Base-by-base conservation (phyloP, 2,329 filamentous ascomycete species). In the Claviceps spartinae region DNA sequence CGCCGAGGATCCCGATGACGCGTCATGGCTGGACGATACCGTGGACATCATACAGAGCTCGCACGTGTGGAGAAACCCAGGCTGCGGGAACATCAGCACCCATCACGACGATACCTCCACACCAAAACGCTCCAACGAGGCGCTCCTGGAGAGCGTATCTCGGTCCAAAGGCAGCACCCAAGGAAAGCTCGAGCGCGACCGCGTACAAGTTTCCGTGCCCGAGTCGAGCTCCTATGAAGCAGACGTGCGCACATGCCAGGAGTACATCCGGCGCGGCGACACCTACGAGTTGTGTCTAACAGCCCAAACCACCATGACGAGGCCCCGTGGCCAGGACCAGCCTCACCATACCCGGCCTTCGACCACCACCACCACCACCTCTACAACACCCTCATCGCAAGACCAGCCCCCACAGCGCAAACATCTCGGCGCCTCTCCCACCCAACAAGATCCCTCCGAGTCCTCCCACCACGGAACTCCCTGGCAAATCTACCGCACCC, bases 221-320 rank as follows among this genome's bases (percentile, higher is more conserved):
- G 63, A 69, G 16, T 63, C 69, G 16, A 59, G 68, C 14, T 67
- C 68, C 18, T 94, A 93, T 62, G 81, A 82, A 58, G 66, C 70
- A 3, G 80, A 85, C 58, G 83, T 93, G n/a, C 68, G 72, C 22
- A 65, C 70, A 40, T 93, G 87, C 61, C 84, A 91, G 61, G 74
- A 79, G 4, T 76, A 79, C 55, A 85, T 95, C 56, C 77, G 81
- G 3, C 81, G 83, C 0, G 88, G 88, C 14, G 82, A 90, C 56
- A 89, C 87, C 0, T 95, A 95, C 65, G 88, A 95, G 63, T 75
- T 95, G 6, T 94, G 88, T 58, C 76, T 94, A 7, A 94, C 88
- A 0, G 82, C 82, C 48, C 82, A 88, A 64, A 88, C 86, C 11
- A 75, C 73, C 38, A 78, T 93, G 58, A 75, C 63, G 20, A 69